Percentiles rank a stretch among this genome's conserved stretches.
Conservation (phyloP, 768 basidiomycete species). For the Pleurotus djamor region DNA sequence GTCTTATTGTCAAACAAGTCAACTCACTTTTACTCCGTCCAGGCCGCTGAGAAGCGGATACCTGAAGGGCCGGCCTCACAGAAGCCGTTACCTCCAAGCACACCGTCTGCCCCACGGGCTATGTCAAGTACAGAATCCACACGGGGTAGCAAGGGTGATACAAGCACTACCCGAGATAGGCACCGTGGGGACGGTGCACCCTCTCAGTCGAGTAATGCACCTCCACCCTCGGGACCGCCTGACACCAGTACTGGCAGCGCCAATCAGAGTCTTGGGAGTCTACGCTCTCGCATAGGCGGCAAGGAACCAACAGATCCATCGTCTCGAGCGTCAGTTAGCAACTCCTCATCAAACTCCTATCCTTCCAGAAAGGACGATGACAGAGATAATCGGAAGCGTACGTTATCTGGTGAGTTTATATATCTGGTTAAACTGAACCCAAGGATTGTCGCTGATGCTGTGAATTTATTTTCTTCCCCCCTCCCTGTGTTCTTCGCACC, state of each 20-base stretch:
- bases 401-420: conserved; percentile 54
- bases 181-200: conserved; percentile 41
- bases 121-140: conserved; percentile 53
- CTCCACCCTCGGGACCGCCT: conserved; percentile 3
- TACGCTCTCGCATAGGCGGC: conserved; percentile 58
- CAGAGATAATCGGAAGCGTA: conserved; percentile 67
- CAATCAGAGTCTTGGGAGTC: conserved; percentile 22
- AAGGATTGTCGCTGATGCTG: not conserved
- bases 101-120: conserved; percentile 70
- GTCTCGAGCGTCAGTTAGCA: conserved; percentile 23
- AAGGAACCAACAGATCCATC: conserved; percentile 50
- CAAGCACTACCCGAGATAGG: conserved; percentile 34
- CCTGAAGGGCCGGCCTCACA: conserved; percentile 45
- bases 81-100: conserved; percentile 51
- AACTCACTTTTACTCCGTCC: conserved; percentile 5
- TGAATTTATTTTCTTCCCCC: not conserved
- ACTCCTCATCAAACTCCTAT: conserved; percentile 38
- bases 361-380: conserved; percentile 57
- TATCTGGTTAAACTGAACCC: not conserved
- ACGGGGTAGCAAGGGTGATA: conserved; percentile 39
- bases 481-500: conserved; percentile 6
- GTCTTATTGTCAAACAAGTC: not conserved
- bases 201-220: conserved; percentile 7
- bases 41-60: conserved; percentile 54
- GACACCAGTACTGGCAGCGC: not conserved